These are phyloP conservation scores for Boletellus deceptivus DNA, from an alignment of 1,284 basidiomycete species.

Conservation along the genomic window DNA sequence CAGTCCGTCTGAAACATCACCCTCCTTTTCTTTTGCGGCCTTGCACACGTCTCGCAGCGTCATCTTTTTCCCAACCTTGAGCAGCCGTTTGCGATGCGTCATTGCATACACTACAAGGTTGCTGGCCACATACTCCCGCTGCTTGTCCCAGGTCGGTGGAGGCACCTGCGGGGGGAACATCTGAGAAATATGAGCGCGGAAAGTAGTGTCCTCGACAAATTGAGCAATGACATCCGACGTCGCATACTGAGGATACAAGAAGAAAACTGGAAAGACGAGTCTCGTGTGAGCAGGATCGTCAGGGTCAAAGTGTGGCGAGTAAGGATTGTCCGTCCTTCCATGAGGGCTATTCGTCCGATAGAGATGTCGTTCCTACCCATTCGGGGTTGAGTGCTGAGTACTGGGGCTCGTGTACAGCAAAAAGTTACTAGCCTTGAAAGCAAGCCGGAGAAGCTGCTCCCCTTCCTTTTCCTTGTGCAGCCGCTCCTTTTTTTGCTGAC, in stretches of 20 bases:
- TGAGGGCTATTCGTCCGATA: slow-evolving; percentile 59
- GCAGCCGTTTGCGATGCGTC: slow-evolving; percentile 70
- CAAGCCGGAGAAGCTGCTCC: slow-evolving; percentile 47
- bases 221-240: slow-evolving; percentile 86
- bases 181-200: slow-evolving; percentile 72
- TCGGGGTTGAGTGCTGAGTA: slow-evolving; percentile 7
- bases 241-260: slow-evolving; percentile 89
- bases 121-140: slow-evolving; percentile 67
- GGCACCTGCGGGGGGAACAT: slow-evolving; percentile 78
- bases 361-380: slow-evolving; percentile 61
- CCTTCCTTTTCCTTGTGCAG: slow-evolving; percentile 47
- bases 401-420: background rate
- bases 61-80: slow-evolving; percentile 91
- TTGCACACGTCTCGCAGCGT: slow-evolving; percentile 76
- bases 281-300: slow-evolving; percentile 55
- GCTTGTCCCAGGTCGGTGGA: slow-evolving; percentile 74
- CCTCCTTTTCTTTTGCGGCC: slow-evolving; percentile 57
- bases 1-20: slow-evolving; percentile 72
- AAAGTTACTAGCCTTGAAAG: slow-evolving; percentile 55
- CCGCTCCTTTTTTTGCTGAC: slow-evolving; percentile 49
- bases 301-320: slow-evolving; percentile 61
- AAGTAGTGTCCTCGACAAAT: slow-evolving; percentile 85
- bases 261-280: slow-evolving; percentile 84
- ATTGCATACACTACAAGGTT: slow-evolving; percentile 82
- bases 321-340: slow-evolving; percentile 51